Base-by-base conservation (phyloP, 2,329 filamentous ascomycete species). In the Zymoseptoria pseudotritici region DNA sequence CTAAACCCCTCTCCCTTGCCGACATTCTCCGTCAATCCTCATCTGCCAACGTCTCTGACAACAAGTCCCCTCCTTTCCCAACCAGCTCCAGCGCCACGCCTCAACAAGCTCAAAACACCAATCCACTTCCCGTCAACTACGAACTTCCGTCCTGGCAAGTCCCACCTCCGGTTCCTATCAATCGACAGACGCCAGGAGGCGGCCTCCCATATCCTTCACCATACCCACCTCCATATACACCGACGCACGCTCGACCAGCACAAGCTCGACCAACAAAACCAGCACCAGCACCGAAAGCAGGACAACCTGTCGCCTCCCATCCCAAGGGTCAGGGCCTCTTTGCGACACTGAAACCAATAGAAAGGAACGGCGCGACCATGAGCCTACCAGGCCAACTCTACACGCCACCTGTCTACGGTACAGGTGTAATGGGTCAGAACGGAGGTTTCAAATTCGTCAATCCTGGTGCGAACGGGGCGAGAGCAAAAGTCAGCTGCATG, bases 121-220 rank as follows among this genome's bases (percentile, higher is more conserved):
- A 17, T 17, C 56, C 63, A 10, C 63, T 66, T 24, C 61, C 66
- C 2, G 61, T 70, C 3, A 57, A 61, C 6, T 70, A 70, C 42
- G 65, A 66, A 7, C 57, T 70, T 2, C 69, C 69, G 2, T 65
- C 67, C 19, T 70, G 69, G 69, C 67, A 70, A 50, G 53, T 50
- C n/a, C 66, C 67, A 20, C 63, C 63, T 6, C 65, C 63, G 11
- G 21, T 60, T 22, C 50, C 63, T 6, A 61, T 46, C 24, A 52
- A 54, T 6, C 11, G 61, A 7, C 22, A 50, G 4, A n/a, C 29
- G 29, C 57, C 53, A 21, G 51, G 52, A 19, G 29, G 21, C n/a
- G 51, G 22, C 50, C 20, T 22, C 11, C 53, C 53, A 9, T 54
- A 57, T 31, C 54, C 51, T 8, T 52, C 57, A 5, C 61, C 63